Evolutionary conservation across 306 rosid species (phyloP).

Genomic region (Lathyrus aphaca): DNA sequence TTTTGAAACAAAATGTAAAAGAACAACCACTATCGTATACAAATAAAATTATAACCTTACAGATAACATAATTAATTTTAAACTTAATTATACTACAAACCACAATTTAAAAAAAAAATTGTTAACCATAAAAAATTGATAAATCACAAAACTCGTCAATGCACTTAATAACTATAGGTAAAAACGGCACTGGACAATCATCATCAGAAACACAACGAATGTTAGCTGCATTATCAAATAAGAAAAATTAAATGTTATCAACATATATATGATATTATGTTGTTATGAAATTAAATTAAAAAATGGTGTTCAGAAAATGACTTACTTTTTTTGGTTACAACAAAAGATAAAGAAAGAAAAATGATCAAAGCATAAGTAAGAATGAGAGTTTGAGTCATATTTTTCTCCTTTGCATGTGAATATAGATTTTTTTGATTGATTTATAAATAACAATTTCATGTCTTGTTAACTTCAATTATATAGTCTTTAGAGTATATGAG

Average conservation of each 20-base stretch:
- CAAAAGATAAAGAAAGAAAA: neutral
- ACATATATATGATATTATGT: neutral
- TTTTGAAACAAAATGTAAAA: too few species aligned
- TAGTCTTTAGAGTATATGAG: neutral
- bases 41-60: too few species aligned
- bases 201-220: neutral
- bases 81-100: too few species aligned
- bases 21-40: too few species aligned
- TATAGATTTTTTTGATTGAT: neutral
- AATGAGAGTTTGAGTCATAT: neutral
- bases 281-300: neutral
- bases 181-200: neutral
- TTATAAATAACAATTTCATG: neutral
- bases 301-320: neutral
- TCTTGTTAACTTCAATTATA: neutral
- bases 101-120: too few species aligned
- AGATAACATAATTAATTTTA: too few species aligned
- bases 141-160: neutral
- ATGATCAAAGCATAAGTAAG: neutral
- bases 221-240: neutral
- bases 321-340: neutral
- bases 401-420: neutral
- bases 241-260: neutral
- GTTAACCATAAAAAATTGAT: too few species aligned
- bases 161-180: neutral